A percentile compares a stretch with the other conserved stretches of the same genome.
These are phyloP conservation scores for Puccinia polysora DNA, from an alignment of 1,284 basidiomycete species.

Conservation along the genomic window DNA sequence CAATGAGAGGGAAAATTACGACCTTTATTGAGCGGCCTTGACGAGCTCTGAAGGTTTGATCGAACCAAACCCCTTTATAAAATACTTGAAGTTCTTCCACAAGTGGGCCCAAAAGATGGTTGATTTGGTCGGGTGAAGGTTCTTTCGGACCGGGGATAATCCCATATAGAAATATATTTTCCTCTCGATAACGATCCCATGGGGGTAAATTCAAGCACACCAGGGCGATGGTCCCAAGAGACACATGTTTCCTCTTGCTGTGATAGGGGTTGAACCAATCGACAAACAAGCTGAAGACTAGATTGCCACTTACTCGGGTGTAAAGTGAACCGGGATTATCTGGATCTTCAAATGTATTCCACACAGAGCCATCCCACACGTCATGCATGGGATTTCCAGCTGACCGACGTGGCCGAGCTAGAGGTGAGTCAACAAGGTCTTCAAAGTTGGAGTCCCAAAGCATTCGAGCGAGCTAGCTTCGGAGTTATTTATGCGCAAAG, in stretches of 20 bases:
- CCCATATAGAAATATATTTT: slow-evolving; percentile 26
- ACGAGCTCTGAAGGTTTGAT: neutral
- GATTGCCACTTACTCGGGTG: slow-evolving; percentile 8
- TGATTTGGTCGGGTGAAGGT: slow-evolving; percentile 13
- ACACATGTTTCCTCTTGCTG: neutral
- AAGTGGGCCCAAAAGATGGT: slow-evolving; percentile 18
- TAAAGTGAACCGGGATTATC: neutral
- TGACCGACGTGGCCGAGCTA: slow-evolving; percentile 5
- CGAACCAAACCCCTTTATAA: slow-evolving; percentile 13
- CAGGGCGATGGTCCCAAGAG: slow-evolving; percentile 10
- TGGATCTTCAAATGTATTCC: neutral
- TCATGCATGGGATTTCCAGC: neutral
- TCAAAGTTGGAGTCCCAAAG: slow-evolving; percentile 3
- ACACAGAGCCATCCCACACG: slow-evolving; percentile 18
- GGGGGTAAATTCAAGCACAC: slow-evolving; percentile 35
- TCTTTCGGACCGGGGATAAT: slow-evolving; percentile 26
- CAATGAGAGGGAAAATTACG: slow-evolving; percentile 21
- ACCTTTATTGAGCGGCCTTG: slow-evolving; percentile 5
- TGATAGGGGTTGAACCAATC: slow-evolving; percentile 33
- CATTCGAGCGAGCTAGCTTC: slow-evolving; percentile 1
- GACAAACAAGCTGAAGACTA: slow-evolving; percentile 24
- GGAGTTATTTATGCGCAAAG: slow-evolving; percentile 1
- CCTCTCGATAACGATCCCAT: slow-evolving; percentile 6
- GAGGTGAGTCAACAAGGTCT: slow-evolving; percentile 4
- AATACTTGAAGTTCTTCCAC: slow-evolving; percentile 3